Percentiles rank a stretch among this genome's conserved stretches.
phyloP scores from a whole-genome alignment of 495 filamentous ascomycete species.

The Xylaria longipes region DNA sequence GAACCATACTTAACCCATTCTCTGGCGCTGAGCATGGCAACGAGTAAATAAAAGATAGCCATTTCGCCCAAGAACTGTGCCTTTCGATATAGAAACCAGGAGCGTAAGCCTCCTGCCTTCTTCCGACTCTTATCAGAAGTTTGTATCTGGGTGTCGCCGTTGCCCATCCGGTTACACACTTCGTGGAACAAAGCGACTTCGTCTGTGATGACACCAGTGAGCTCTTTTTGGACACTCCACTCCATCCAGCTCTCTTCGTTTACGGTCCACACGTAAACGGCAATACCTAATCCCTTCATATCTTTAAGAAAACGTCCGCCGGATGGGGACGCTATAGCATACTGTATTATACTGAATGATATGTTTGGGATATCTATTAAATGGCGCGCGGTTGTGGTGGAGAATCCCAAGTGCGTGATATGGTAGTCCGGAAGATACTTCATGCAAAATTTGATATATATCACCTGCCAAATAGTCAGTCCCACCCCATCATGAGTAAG shows the following conservation, averaged over 20 bases:
- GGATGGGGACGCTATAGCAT: constrained; percentile 66
- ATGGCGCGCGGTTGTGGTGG: constrained; percentile 68
- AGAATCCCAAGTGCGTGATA: constrained; percentile 76
- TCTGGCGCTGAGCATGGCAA: background rate
- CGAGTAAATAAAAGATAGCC: constrained; percentile 9
- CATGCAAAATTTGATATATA: constrained; percentile 65
- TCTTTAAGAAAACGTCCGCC: constrained; percentile 70
- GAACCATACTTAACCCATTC: constrained; percentile 12
- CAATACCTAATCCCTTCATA: constrained; percentile 57
- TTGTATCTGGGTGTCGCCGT: background rate
- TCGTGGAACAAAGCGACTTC: constrained; percentile 53
- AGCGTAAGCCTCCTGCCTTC: background rate
- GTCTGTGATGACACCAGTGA: constrained; percentile 65
- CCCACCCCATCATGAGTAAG: background rate
- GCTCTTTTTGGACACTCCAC: constrained; percentile 62
- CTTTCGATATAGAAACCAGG: constrained; percentile 4
- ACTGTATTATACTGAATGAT: constrained; percentile 76
- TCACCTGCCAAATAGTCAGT: constrained; percentile 46
- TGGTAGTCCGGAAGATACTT: constrained; percentile 70
- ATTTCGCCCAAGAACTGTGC: constrained; percentile 17
- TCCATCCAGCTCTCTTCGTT: constrained; percentile 77
- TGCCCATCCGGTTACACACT: constrained; percentile 42
- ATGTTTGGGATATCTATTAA: constrained; percentile 69
- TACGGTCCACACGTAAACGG: constrained; percentile 83
- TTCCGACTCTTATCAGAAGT: background rate